A percentile compares a stretch with the other conserved stretches of the same genome.
These are phyloP conservation scores for Hygrocybe punicea DNA, from an alignment of 768 basidiomycete species.

Conservation along the genomic window DNA sequence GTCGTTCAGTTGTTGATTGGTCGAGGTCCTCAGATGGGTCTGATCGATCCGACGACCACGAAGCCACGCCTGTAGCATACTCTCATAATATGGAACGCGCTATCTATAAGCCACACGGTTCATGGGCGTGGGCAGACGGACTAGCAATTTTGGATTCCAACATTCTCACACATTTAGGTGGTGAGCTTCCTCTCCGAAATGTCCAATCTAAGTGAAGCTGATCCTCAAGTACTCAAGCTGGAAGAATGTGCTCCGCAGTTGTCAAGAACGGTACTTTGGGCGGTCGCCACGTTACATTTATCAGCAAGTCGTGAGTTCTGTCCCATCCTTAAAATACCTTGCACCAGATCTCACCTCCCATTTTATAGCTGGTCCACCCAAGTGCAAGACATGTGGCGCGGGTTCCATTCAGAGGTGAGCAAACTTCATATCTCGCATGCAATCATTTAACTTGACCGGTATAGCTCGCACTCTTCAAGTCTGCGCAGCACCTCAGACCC, in stretches of 20 bases:
- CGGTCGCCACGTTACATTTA: constrained; percentile 7
- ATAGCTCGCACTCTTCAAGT: constrained; percentile 53
- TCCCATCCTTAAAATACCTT: neutral
- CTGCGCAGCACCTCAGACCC: constrained; percentile 38
- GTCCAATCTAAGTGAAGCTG: neutral
- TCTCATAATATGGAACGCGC: neutral
- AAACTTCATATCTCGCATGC: neutral
- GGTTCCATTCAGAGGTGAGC: constrained; percentile 8
- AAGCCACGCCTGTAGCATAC: neutral
- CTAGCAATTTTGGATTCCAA: constrained; percentile 2
- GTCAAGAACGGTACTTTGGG: constrained; percentile 8
- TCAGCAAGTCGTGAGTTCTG: constrained; percentile 11
- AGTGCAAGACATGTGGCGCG: neutral
- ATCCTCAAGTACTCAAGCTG: neutral
- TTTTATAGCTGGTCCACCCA: constrained; percentile 7
- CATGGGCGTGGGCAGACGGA: constrained; percentile 13
- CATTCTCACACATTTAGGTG: neutral
- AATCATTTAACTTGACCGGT: neutral
- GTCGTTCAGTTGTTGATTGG: constrained; percentile 2
- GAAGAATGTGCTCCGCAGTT: constrained; percentile 4
- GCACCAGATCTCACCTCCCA: neutral
- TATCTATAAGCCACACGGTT: constrained; percentile 11
- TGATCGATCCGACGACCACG: neutral
- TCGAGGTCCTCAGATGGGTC: neutral
- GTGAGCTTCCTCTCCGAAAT: constrained; percentile 5